Conservation (phyloP, 768 basidiomycete genomes). For the Naganishia antarctica region DNA sequence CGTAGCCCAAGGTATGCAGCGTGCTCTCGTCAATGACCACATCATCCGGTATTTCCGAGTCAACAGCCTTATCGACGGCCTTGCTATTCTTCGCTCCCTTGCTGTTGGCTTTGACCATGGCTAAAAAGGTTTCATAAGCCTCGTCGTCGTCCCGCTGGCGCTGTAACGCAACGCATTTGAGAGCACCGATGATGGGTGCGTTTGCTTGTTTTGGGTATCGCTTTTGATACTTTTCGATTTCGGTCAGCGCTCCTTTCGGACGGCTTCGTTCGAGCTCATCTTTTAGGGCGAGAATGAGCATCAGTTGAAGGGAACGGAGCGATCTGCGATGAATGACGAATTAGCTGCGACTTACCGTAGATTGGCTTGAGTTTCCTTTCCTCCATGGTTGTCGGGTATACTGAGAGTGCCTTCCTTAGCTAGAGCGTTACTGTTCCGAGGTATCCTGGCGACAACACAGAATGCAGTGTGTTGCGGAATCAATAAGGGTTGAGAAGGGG, state of each 20-base stretch:
- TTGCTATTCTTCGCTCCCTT: background rate
- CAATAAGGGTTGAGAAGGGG: too few species aligned
- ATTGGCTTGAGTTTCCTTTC: conserved; percentile 23
- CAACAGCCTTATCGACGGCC: background rate
- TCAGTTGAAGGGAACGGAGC: background rate
- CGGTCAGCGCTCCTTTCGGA: conserved; percentile 1
- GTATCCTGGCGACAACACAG: too few species aligned
- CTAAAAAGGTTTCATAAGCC: conserved; percentile 10
- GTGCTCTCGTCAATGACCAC: conserved; percentile 9
- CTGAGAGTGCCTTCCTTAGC: too few species aligned
- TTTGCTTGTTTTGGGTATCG: conserved; percentile 21
- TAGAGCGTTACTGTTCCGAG: too few species aligned
- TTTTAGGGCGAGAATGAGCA: background rate
- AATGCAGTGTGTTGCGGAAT: too few species aligned
- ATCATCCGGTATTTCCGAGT: conserved; percentile 8
- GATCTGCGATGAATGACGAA: background rate
- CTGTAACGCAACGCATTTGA: conserved; percentile 12
- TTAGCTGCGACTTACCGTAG: background rate
- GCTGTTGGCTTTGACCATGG: background rate
- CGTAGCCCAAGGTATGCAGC: conserved; percentile 1
- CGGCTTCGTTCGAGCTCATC: conserved; percentile 18
- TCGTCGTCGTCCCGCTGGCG: conserved; percentile 17
- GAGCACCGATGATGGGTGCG: conserved; percentile 11
- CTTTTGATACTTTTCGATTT: conserved; percentile 18
- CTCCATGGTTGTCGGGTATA: conserved; percentile 9